Percentiles rank a stretch among this genome's conserved stretches.
phyloP scores from a whole-genome alignment of 1,284 basidiomycete species.

The Leccinum fuscescens region DNA sequence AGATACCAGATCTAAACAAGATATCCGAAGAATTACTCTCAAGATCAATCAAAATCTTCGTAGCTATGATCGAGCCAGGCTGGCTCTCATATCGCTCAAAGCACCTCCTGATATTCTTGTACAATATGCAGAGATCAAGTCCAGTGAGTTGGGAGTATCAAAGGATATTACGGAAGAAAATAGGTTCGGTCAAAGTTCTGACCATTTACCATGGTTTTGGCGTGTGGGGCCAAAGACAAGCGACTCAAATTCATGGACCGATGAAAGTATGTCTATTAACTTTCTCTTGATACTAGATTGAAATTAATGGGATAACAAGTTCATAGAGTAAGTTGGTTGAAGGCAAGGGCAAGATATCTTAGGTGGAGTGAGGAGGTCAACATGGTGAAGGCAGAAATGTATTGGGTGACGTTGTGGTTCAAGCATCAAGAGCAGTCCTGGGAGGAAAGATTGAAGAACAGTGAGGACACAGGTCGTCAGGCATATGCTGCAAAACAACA shows the following conservation, averaged over 20 bases:
- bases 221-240: background rate
- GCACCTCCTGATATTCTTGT: background rate
- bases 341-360: background rate
- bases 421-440: background rate
- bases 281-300: background rate
- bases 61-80: conserved; percentile 1
- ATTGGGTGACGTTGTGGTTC: background rate
- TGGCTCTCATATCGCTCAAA: background rate
- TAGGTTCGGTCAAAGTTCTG: background rate
- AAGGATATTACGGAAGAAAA: background rate
- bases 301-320: background rate
- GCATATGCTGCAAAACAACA: background rate
- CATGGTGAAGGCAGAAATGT: background rate
- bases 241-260: background rate
- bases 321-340: background rate
- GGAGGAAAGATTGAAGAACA: background rate
- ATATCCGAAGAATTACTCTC: background rate
- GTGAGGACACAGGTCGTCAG: background rate
- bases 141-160: background rate
- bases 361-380: background rate
- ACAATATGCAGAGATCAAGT: background rate
- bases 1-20: conserved; percentile 10
- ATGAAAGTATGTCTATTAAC: background rate
- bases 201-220: background rate
- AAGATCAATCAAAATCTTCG: conserved; percentile 9